These are phyloP conservation scores for Dactylellina leptospora DNA, from an alignment of 2,329 filamentous ascomycete species.

Conservation along the genomic window DNA sequence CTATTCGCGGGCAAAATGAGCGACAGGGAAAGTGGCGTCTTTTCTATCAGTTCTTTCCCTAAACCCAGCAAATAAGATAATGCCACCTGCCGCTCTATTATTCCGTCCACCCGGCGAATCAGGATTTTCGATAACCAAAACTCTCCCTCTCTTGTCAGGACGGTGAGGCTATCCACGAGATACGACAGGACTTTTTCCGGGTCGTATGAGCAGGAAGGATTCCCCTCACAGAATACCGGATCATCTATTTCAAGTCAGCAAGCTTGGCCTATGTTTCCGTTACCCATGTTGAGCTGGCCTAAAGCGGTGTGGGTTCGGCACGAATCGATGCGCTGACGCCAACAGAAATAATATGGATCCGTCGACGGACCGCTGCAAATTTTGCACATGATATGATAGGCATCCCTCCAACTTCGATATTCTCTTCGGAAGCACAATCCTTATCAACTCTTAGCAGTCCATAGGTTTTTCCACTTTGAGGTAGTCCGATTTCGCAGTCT, in stretches of 20 bases:
- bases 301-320: slow-evolving; percentile 49
- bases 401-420: slow-evolving; percentile 33
- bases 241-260: slow-evolving; percentile 39
- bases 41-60: slow-evolving; percentile 9
- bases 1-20: background rate
- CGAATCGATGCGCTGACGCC: slow-evolving; percentile 53
- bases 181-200: slow-evolving; percentile 36
- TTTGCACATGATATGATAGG: slow-evolving; percentile 53
- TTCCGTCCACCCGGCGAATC: slow-evolving; percentile 52
- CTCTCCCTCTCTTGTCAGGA: slow-evolving; percentile 8
- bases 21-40: slow-evolving; percentile 38
- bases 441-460: slow-evolving; percentile 51
- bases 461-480: slow-evolving; percentile 43
- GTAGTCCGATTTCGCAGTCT: slow-evolving; percentile 54
- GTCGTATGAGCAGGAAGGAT: slow-evolving; percentile 27
- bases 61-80: slow-evolving; percentile 48
- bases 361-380: slow-evolving; percentile 51
- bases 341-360: slow-evolving; percentile 25
- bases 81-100: slow-evolving; percentile 52
- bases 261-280: slow-evolving; percentile 45
- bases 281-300: slow-evolving; percentile 39
- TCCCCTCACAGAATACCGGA: slow-evolving; percentile 3
- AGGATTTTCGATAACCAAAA: slow-evolving; percentile 28
- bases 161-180: background rate
- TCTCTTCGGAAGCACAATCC: slow-evolving; percentile 45